Conservation (phyloP, 495 filamentous ascomycete species). For the Aspergillus steynii region DNA sequence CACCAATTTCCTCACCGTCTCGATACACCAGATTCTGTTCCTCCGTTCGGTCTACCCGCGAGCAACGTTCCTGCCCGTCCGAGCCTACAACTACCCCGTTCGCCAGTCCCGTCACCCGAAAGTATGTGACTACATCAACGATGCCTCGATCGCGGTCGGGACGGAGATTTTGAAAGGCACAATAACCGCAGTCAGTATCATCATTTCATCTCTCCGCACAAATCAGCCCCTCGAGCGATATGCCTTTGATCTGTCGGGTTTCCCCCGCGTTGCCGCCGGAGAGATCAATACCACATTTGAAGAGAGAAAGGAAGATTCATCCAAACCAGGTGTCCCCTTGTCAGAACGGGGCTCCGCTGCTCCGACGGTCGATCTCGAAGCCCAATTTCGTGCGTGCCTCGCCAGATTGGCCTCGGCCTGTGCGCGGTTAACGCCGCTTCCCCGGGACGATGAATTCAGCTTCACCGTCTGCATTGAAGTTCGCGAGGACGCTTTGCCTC, state of each 20-base stretch:
- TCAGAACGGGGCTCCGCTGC: constrained; percentile 34
- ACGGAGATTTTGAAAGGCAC: constrained; percentile 70
- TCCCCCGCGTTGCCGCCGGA: constrained; percentile 61
- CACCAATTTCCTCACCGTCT: constrained; percentile 78
- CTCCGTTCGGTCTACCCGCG: constrained; percentile 81
- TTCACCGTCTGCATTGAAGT: constrained; percentile 89
- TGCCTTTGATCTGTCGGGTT: constrained; percentile 77
- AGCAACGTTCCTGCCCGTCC: constrained; percentile 75
- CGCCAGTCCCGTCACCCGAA: constrained; percentile 86
- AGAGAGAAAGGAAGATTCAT: constrained; percentile 46
- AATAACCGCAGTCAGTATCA: constrained; percentile 71
- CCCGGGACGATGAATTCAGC: constrained; percentile 67
- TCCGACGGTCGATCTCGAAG: constrained; percentile 62
- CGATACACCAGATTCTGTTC: constrained; percentile 92
- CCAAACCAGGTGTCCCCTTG: constrained; percentile 40
- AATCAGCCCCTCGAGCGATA: constrained; percentile 72
- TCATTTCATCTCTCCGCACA: constrained; percentile 64
- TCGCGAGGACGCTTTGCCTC: constrained; percentile 68
- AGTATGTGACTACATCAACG: constrained; percentile 88
- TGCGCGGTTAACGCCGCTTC: constrained; percentile 63
- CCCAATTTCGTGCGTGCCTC: constrained; percentile 67
- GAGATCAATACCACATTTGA: constrained; percentile 56
- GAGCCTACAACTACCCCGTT: constrained; percentile 86
- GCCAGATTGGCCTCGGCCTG: constrained; percentile 53
- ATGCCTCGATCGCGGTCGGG: constrained; percentile 75